These are phyloP conservation scores for Acacia acuminata DNA, from an alignment of 306 rosid genomes.

Conservation along the genomic window DNA sequence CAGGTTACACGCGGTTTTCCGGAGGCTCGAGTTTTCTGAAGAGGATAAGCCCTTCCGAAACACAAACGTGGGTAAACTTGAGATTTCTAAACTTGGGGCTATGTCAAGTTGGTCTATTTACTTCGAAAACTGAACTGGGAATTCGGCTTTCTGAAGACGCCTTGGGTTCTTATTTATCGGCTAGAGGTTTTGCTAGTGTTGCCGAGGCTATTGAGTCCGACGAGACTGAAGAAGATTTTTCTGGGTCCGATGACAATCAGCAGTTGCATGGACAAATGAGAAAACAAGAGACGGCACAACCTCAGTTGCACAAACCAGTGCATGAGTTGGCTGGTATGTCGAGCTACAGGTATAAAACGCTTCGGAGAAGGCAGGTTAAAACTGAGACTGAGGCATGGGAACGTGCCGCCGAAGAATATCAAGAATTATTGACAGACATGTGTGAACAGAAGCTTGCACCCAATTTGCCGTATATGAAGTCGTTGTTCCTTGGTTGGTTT, in stretches of 20 bases:
- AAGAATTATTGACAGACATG: slow-evolving; percentile 79
- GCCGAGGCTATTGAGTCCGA: slow-evolving; percentile 74
- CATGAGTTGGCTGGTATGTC: slow-evolving; percentile 42
- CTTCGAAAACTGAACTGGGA: slow-evolving; percentile 33
- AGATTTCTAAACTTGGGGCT: slow-evolving; percentile 22
- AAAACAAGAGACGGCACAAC: slow-evolving; percentile 40
- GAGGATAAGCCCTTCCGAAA: slow-evolving; percentile 24
- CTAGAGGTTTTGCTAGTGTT: slow-evolving; percentile 53
- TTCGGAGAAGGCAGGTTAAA: slow-evolving; percentile 70
- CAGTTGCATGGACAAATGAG: slow-evolving; percentile 46
- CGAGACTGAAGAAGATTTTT: slow-evolving; percentile 64
- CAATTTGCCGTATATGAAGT: slow-evolving; percentile 84
- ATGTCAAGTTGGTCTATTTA: slow-evolving; percentile 17
- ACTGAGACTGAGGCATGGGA: slow-evolving; percentile 97
- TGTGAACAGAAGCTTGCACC: slow-evolving; percentile 90
- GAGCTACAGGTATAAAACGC: slow-evolving; percentile 43
- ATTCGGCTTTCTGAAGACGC: slow-evolving; percentile 28
- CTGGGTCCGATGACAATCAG: slow-evolving; percentile 63
- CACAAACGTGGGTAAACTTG: slow-evolving; percentile 12
- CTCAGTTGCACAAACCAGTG: slow-evolving; percentile 43
- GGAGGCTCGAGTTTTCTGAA: slow-evolving; percentile 30
- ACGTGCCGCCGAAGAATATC: slow-evolving; percentile 80
- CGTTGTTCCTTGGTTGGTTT: slow-evolving; percentile 93
- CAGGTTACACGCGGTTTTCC: slow-evolving; percentile 24
- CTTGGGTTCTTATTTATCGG: slow-evolving; percentile 30